phyloP scores from a whole-genome alignment of 495 filamentous ascomycete species.

The Penicillium ochrochloron region DNA sequence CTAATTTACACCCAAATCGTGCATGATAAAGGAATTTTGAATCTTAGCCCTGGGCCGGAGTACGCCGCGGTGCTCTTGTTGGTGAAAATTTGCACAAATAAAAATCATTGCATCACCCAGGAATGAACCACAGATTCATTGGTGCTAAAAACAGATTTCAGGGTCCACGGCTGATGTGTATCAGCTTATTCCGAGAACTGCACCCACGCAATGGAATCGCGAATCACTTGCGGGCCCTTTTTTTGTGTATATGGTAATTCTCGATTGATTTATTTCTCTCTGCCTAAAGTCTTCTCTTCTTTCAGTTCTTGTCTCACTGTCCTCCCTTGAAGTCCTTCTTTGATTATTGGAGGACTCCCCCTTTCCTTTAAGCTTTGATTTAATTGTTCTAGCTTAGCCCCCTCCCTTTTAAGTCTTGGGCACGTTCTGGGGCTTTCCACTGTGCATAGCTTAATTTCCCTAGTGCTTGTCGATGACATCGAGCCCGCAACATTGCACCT shows the following conservation, averaged over 20 bases:
- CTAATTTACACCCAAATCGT: background rate
- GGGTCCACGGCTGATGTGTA: conserved; percentile 35
- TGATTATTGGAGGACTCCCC: conserved; percentile 5
- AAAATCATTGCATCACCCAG: conserved; percentile 12
- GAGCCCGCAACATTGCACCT: background rate
- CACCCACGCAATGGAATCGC: conserved; percentile 15
- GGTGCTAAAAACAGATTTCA: conserved; percentile 40
- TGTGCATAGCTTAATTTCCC: conserved; percentile 26
- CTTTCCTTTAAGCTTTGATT: conserved; percentile 15
- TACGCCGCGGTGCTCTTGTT: conserved; percentile 4
- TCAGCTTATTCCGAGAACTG: conserved; percentile 19
- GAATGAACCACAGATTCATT: conserved; percentile 34
- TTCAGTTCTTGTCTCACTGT: background rate
- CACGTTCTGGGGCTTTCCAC: conserved; percentile 13
- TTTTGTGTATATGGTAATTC: background rate
- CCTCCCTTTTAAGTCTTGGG: conserved; percentile 15
- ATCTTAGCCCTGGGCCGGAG: conserved; percentile 1
- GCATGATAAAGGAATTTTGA: background rate
- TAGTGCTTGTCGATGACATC: conserved; percentile 25
- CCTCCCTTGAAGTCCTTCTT: background rate
- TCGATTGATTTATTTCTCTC: conserved; percentile 13
- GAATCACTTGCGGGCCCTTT: conserved; percentile 13
- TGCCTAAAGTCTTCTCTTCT: conserved; percentile 8
- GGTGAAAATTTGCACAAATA: conserved; percentile 13
- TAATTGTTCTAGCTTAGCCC: conserved; percentile 6